These are phyloP conservation scores for Plasmodium chabaudi DNA, from an alignment of 169 alveolate species.

Conservation along the genomic window DNA sequence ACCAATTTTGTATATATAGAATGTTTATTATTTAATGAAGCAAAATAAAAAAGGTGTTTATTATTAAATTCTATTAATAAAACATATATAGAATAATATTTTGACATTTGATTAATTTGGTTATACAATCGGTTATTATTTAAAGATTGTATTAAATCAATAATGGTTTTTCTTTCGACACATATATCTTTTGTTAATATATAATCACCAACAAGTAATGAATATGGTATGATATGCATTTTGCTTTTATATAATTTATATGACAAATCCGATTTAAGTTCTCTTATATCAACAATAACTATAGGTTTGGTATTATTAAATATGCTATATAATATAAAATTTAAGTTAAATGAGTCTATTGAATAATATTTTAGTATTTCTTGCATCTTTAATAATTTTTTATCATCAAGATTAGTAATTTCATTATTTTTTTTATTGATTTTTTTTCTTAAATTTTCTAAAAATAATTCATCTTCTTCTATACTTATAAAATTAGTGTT, in stretches of 20 bases:
- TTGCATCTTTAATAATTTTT: constrained; percentile 50
- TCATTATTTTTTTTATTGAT: constrained; percentile 31
- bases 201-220: constrained; percentile 89
- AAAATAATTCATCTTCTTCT: constrained; percentile 73
- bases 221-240: constrained; percentile 84
- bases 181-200: constrained; percentile 87
- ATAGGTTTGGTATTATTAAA: constrained; percentile 77
- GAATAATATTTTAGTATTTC: constrained; percentile 38
- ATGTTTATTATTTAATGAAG: constrained; percentile 73
- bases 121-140: constrained; percentile 85
- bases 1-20: constrained; percentile 74
- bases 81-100: constrained; percentile 75
- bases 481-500: constrained; percentile 68
- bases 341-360: constrained; percentile 57
- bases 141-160: constrained; percentile 83
- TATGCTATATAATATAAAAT: constrained; percentile 49
- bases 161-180: constrained; percentile 88
- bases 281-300: constrained; percentile 87
- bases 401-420: constrained; percentile 35
- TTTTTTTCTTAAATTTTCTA: constrained; percentile 50
- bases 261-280: constrained; percentile 86
- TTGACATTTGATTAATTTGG: constrained; percentile 84
- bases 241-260: constrained; percentile 86
- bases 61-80: constrained; percentile 78
- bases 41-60: constrained; percentile 56